Evolutionary conservation across 345 rosid species (phyloP).

Genomic region (Xanthoceras sorbifolium): DNA sequence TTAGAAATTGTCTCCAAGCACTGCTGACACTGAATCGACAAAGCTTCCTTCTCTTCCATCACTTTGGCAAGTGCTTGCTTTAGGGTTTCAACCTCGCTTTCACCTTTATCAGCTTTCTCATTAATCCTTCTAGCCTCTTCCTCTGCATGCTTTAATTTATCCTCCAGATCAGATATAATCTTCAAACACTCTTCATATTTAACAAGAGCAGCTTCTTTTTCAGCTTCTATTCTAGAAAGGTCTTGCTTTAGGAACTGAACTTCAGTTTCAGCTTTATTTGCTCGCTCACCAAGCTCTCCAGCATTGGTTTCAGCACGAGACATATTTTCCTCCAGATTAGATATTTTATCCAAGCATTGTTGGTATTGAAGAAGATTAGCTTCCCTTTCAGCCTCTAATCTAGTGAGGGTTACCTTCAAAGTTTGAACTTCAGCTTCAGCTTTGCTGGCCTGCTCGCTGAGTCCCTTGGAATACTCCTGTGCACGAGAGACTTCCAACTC

Average conservation of each 20-base stretch:
- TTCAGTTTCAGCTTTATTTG: constrained; percentile 63
- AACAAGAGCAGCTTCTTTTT: constrained; percentile 62
- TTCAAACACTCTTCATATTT: constrained; percentile 58
- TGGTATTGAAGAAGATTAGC: constrained; percentile 65
- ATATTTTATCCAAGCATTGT: constrained; percentile 71
- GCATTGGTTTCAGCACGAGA: constrained; percentile 57
- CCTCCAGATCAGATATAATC: constrained; percentile 59
- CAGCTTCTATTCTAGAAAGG: constrained; percentile 58
- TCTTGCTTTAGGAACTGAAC: constrained; percentile 53
- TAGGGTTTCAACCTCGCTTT: constrained; percentile 64
- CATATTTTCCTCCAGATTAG: constrained; percentile 52
- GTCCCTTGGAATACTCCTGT: constrained; percentile 59
- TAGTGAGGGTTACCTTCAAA: constrained; percentile 62
- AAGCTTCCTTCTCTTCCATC: constrained; percentile 68
- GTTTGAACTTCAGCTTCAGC: constrained; percentile 79
- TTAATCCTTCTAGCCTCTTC: constrained; percentile 50
- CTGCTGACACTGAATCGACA: constrained; percentile 64
- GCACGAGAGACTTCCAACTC: constrained; percentile 76
- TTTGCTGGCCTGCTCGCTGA: constrained; percentile 64
- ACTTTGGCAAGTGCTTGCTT: constrained; percentile 59
- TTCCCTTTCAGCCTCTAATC: constrained; percentile 63
- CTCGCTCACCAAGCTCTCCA: constrained; percentile 64
- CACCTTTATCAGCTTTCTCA: constrained; percentile 67
- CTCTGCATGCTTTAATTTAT: constrained; percentile 59
- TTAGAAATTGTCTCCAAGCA: constrained; percentile 69